Evolutionary conservation across 2,329 filamentous ascomycete genomes (phyloP), one percentile per base, ranked within the genome.

Genomic region (Byssoonygena ceratinophila): DNA sequence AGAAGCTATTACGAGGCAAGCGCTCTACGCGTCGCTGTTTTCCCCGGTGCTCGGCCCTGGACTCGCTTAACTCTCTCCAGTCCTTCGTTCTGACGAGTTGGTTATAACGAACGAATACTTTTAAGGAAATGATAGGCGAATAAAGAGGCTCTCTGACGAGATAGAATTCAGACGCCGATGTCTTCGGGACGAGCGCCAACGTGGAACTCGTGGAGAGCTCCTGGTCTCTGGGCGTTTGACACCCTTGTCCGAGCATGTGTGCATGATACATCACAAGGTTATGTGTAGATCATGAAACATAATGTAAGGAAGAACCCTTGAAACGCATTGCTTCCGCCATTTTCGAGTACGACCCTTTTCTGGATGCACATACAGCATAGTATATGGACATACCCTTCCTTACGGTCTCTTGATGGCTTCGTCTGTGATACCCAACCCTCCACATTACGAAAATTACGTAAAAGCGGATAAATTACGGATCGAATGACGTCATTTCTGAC

Each of bases 401-500:
- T n/a, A n/a, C n/a, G 6, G 39, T 14, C 12, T 41, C 8, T 14
- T 34, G 32, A 34, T 7, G 32, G 14, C 14, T 37, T 14, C 3
- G 5, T 41, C 3, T 14, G n/a, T 25, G 39, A 41, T 41, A 22
- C 37, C 18, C 12, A 2, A n/a, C 12, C 37, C n/a, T 29, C n/a
- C 36, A 20, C 4, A 3, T 4, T 11, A 20, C 18, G 16, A 22
- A 44, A 11, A 23, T 44, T 46, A 34, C 27, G 18, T 46, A 34
- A 34, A 46, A 8, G 7, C 36, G 18, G 34, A 49, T 49, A 43
- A 41, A 40, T 43, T 41, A 50, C 47, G 12, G 20, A 34, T n/a
- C 32, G 34, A 32, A 50, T 50, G 49, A 51, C 49, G 39, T 51
- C 49, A 51, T 44, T 37, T 29, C 5, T 18, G 16, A 20, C 29